Evolutionary conservation across 2,329 filamentous ascomycete species (phyloP).

Genomic region (Xylaria sp.): DNA sequence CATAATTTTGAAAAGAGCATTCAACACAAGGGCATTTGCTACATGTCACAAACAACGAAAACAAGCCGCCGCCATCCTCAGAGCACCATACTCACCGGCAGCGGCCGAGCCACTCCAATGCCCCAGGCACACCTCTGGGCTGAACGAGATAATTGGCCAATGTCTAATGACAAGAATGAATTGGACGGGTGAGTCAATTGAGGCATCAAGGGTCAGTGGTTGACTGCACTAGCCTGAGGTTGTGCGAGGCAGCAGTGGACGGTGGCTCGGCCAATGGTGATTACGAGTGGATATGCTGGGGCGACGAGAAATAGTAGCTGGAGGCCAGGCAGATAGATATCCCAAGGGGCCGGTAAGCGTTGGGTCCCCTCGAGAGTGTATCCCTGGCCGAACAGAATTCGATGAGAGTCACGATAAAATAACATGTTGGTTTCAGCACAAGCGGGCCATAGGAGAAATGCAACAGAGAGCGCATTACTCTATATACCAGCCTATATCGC

Average conservation of each 20-base stretch:
- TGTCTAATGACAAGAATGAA: neutral
- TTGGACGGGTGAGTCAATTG: slow-evolving; percentile 27
- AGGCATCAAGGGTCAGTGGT: slow-evolving; percentile 11
- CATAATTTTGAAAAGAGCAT: neutral
- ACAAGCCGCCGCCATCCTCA: neutral
- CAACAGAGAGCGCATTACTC: neutral
- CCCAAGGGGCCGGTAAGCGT: slow-evolving; percentile 10
- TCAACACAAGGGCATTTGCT: neutral
- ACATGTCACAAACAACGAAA: slow-evolving; percentile 1
- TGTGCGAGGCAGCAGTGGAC: slow-evolving; percentile 29
- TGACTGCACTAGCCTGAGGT: slow-evolving; percentile 19
- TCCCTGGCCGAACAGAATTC: slow-evolving; percentile 9
- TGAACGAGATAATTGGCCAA: slow-evolving; percentile 17
- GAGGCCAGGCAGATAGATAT: slow-evolving; percentile 27
- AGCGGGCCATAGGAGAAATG: neutral
- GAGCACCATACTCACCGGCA: slow-evolving; percentile 13
- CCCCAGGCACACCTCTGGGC: slow-evolving; percentile 29
- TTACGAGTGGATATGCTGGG: slow-evolving; percentile 28
- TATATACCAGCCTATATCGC: slow-evolving; percentile 7
- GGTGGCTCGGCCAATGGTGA: neutral
- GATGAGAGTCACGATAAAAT: neutral
- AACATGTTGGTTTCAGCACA: slow-evolving; percentile 12
- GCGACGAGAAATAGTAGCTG: slow-evolving; percentile 16
- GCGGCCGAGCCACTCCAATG: slow-evolving; percentile 27
- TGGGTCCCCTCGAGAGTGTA: slow-evolving; percentile 2